Evolutionary conservation across 371 early-diverging fungal species (phyloP).

Genomic region (Zopfochytrium polystomum): DNA sequence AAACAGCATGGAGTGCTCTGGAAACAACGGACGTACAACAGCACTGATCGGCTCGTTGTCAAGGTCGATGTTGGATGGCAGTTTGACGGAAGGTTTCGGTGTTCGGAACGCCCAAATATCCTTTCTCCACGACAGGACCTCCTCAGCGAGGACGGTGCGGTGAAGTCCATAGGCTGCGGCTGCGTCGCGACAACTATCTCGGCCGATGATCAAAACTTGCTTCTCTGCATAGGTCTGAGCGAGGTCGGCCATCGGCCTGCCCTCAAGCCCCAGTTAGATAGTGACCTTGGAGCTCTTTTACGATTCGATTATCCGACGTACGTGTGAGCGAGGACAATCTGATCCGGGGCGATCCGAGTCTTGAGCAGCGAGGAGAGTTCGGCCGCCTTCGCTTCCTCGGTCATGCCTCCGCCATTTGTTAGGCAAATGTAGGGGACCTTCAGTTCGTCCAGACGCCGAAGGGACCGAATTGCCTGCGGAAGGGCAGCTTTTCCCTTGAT

Average conservation of each 20-base stretch:
- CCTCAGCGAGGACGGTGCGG: conserved; percentile 70
- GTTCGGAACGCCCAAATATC: conserved; percentile 70
- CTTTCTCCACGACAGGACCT: conserved; percentile 68
- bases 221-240: conserved; percentile 56
- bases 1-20: too few relatives aligned
- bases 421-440: conserved; percentile 49
- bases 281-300: too few relatives aligned
- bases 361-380: conserved; percentile 65
- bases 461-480: conserved; percentile 21
- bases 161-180: conserved; percentile 69
- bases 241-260: too few relatives aligned
- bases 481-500: conserved; percentile 32
- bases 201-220: conserved; percentile 71
- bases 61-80: conserved; percentile 41
- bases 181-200: conserved; percentile 48
- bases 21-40: too few relatives aligned
- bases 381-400: conserved; percentile 54
- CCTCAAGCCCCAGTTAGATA: too few relatives aligned
- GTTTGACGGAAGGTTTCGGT: neutral
- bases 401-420: conserved; percentile 71
- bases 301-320: too few relatives aligned
- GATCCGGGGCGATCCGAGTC: conserved; percentile 32
- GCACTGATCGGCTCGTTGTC: conserved; percentile 51
- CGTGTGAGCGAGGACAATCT: conserved; percentile 80
- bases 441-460: conserved; percentile 20